Base-by-base conservation (phyloP, 1,139 yeast genomes). In the Nakaseomyces nivariensis region DNA sequence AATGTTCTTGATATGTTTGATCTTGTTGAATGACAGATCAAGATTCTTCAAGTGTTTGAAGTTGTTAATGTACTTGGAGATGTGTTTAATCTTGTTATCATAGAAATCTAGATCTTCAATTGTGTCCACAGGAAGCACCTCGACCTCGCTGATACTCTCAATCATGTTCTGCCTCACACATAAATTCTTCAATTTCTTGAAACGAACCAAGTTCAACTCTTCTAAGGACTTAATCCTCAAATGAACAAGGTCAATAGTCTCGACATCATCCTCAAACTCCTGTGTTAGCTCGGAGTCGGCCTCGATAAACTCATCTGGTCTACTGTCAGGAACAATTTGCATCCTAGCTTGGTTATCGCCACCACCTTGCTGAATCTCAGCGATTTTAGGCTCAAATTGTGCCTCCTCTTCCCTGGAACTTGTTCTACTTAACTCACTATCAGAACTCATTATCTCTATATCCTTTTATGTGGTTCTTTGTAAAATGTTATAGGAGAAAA, bases 11-110 rank as follows among this genome's bases (percentile, higher is more conserved):
- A 94, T 85, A 65, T 84, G 86, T 61, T 85, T 84, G 62, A 94
- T 87, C 62, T 84, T 86, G 69, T 94, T 94, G 71, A 92, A 94
- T 40, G 96, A 86, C 36, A 94, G 73, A 67, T 94, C 99, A 57
- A 94, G 72, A 49, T 67, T 76, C 51, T 68, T 75, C 61, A 92
- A 69, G 27, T 79, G 75, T 10, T 67, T 68, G 58, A 88, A 77
- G 51, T 80, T 81, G 51, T 77, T 78, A 41, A 88, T 66, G 57
- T 78, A 81, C 31, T 70, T 69, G 13, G 92, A 84, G 49, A 92
- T 87, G 63, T 90, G 97, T 55, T 84, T 81, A 57, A 94, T 85
- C 58, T 96, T 72, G 68, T 94, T 94, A 67, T 94, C 98, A 64
- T 94, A 94, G 37, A 90, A 73, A 65, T 92, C 98, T 55, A 94